Evolutionary conservation across 2,329 filamentous ascomycete species (phyloP), one percentile per base, ranked within the genome.

Genomic region (Hymenoscyphus scutula): DNA sequence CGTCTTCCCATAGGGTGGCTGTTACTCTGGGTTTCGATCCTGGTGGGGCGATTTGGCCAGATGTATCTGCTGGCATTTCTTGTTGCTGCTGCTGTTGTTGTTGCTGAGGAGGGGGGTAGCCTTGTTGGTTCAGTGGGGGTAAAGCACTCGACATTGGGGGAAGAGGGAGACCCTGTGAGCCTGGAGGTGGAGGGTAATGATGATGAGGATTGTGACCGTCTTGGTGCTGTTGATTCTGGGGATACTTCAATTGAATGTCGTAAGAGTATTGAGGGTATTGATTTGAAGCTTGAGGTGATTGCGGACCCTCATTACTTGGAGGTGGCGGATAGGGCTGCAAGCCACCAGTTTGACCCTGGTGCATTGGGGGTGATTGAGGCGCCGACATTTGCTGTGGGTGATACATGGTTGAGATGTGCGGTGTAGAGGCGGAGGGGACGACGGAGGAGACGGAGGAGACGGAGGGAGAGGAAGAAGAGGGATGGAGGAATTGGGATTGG

Each of bases 11-110:
- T 32, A 98, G 77, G 0, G 94, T 98, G 10, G 94, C 95, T 1
- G 94, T 98, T 32, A 98, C 94, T 64, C 93, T 84, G n/a, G 94
- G 94, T 80, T 97, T 98, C 84, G 96, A 94, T 29, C 93, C 94
- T 3, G 90, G 89, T 11, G 94, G 95, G 17, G 92, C 90, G 64
- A 96, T 80, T 75, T 98, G 95, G 8, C 94, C 95, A 10, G 91
- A 95, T 10, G 88, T 89, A 74, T 98, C 94, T 55, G 63, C 58
- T 23, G 51, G 45, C 56, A 65, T 65, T 56, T 63, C 62, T 56
- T 65, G 64, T 25, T 59, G 64, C 56, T 57, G 51, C n/a, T n/a
- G n/a, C n/a, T n/a, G n/a, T n/a, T n/a, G n/a, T n/a, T n/a, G n/a
- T n/a, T n/a, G n/a, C n/a, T n/a, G n/a, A 30, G 53, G 54, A 2